Evolutionary conservation across 345 rosid genomes (phyloP).

Genomic region (Salix udensis): DNA sequence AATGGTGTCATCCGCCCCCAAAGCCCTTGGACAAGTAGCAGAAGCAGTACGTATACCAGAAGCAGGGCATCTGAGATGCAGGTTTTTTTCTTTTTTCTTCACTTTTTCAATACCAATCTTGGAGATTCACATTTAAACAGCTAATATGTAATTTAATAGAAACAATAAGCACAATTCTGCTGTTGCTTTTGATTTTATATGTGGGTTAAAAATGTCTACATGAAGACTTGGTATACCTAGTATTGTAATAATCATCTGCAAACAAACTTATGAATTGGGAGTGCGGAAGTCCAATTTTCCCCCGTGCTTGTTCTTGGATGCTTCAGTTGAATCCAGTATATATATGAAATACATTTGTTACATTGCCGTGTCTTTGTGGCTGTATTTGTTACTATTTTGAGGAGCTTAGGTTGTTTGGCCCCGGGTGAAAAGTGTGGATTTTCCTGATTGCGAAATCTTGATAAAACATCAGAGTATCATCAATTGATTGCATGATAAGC

Average conservation of each 20-base stretch:
- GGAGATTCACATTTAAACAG: neutral
- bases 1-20: constrained; percentile 18
- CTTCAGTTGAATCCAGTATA: no score
- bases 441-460: neutral
- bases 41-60: constrained; percentile 29
- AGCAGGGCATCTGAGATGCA: constrained; percentile 43
- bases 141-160: neutral
- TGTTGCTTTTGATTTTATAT: neutral
- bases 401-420: no score
- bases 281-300: neutral
- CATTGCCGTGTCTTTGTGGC: no score
- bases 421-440: neutral
- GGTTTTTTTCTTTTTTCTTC: constrained; percentile 10
- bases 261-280: neutral
- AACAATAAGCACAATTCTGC: neutral
- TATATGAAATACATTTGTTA: no score
- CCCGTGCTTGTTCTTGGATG: neutral
- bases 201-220: neutral
- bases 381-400: no score
- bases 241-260: neutral
- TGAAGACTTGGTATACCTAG: neutral
- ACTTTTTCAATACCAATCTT: neutral
- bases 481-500: neutral
- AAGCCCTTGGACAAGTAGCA: constrained; percentile 27
- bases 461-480: neutral